Base-by-base conservation (phyloP, 306 rosid species). In the Trifolium fragiferum region DNA sequence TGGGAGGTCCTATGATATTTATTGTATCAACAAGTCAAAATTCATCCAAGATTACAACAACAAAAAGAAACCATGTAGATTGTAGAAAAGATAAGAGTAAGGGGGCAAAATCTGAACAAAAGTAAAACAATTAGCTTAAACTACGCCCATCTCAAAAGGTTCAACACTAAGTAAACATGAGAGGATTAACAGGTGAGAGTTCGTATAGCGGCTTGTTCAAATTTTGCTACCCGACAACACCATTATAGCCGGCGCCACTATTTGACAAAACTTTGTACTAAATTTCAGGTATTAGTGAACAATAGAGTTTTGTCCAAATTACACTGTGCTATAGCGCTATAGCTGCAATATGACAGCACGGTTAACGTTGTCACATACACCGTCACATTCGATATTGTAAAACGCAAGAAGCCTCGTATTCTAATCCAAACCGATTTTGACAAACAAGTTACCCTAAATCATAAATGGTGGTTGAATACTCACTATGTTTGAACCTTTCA, bases 401-500 rank as follows among this genome's bases (percentile, higher is more conserved):
- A 54, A 55, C 15, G 4, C 15, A 81, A 38, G 43, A 61, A 58
- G 27, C 68, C 43, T n/a, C 13, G 3, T 11, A 43, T 10, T 53
- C 43, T 20, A 62, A 47, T 51, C 59, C 57, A 50, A 35, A 44
- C 44, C 15, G 73, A 33, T 54, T 57, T 40, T 23, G n/a, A 74
- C n/a, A 68, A 18, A 78, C 53, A 46, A 58, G 66, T 10, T 40
- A 27, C 74, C 35, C 68, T 40, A 46, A 55, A 38, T 35, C 33
- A 27, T 47, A 62, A 68, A 57, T 77, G 66, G 47, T 23, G 27
- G 80, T 77, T 50, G 65, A 66, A 74, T 59, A 88, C 97, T 83
- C 78, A 93, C 98, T 89, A 76, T 94, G 98, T 88, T 94, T 94
- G 78, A 94, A 94, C 37, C 97, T 87, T 74, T 94, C 98, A 68